Evolutionary conservation across 139 green algal species (phyloP).

Genomic region (Auxenochlorella pyrenoidosa): DNA sequence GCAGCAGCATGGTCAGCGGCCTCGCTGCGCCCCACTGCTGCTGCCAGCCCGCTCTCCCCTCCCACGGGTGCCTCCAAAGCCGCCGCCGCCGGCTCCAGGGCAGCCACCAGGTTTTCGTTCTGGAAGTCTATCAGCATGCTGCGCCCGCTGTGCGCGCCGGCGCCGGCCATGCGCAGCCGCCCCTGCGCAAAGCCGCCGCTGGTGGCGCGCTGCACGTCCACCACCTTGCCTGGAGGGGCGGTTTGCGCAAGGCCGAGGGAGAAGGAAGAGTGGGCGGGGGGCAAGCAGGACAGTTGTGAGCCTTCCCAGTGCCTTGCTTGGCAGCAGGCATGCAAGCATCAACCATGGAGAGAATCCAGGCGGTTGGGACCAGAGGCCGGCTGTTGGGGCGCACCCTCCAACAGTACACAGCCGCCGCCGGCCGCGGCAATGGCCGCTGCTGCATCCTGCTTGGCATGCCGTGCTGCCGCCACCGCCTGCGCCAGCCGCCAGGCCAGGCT

Average conservation of each 20-base stretch:
- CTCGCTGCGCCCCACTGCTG: neutral
- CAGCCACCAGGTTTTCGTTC: constrained; percentile 60
- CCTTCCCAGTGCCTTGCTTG: neutral
- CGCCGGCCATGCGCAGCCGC: constrained; percentile 20
- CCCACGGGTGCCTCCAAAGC: no score
- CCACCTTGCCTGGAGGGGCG: constrained; percentile 39
- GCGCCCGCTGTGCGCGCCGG: neutral
- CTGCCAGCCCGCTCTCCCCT: no score
- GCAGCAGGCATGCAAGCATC: neutral
- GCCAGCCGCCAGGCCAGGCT: constrained; percentile 54
- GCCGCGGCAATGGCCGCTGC: constrained; percentile 37
- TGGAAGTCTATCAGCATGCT: constrained; percentile 10
- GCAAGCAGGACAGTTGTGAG: neutral
- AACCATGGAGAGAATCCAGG: neutral
- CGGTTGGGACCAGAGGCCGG: no score
- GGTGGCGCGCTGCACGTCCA: constrained; percentile 42
- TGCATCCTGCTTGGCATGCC: constrained; percentile 39
- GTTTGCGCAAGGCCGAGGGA: no score
- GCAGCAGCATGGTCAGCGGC: neutral
- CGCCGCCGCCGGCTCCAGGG: neutral
- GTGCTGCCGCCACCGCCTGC: constrained; percentile 28
- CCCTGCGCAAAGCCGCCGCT: constrained; percentile 45
- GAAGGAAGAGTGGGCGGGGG: no score
- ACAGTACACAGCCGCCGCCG: constrained; percentile 42
- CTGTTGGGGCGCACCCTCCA: constrained; percentile 30